Conservation (phyloP, 306 rosid species). For the Prosopis cineraria region DNA sequence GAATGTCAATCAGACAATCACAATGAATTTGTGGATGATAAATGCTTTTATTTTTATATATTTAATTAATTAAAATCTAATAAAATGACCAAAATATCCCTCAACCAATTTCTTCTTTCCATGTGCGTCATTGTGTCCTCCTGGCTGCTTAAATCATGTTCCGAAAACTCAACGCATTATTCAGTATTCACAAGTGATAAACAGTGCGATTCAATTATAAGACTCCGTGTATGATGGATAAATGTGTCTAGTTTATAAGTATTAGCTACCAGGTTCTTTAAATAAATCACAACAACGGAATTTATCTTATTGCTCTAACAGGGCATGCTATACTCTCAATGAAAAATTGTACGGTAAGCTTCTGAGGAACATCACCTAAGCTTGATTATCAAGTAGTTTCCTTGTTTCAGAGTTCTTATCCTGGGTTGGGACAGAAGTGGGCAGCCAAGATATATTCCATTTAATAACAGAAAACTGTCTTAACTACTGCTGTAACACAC, state of each 20-base stretch:
- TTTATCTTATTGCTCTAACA: neutral
- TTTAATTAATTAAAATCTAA: neutral
- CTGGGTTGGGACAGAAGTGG: neutral
- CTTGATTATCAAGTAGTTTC: neutral
- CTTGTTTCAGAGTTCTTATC: neutral
- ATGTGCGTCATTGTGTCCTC: neutral
- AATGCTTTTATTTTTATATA: neutral
- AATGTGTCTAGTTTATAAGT: neutral
- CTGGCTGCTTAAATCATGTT: neutral
- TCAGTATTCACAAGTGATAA: neutral
- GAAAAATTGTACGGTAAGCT: neutral
- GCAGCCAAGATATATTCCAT: neutral
- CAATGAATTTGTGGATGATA: neutral
- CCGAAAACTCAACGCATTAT: neutral
- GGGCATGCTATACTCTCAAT: neutral
- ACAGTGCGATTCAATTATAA: neutral
- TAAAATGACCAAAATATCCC: neutral
- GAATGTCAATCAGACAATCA: neutral
- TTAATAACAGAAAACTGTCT: neutral
- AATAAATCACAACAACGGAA: neutral
- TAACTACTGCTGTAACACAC: neutral
- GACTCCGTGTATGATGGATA: neutral
- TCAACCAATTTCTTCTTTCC: neutral
- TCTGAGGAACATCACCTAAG: neutral
- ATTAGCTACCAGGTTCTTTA: neutral